phyloP scores from a whole-genome alignment of 352 stramenopile genomes.

The Phytophthora chlamydospora region DNA sequence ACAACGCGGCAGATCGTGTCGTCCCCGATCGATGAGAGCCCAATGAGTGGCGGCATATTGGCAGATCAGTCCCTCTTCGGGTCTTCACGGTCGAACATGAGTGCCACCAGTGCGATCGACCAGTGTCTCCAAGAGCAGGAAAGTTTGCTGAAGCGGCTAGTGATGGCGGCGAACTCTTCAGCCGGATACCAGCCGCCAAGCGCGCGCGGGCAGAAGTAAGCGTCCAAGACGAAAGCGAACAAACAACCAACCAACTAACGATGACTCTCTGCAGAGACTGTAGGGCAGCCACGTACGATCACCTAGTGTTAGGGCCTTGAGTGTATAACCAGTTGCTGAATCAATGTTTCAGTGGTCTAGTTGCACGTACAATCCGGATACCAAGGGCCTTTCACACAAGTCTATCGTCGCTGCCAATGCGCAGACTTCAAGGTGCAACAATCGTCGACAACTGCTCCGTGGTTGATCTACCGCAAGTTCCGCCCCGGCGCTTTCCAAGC shows the following conservation, averaged over 20 bases:
- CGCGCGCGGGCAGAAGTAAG: conserved; percentile 27
- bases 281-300: conserved; percentile 30
- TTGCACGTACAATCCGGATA: conserved; percentile 4
- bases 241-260: conserved; percentile 27
- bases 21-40: conserved; percentile 30
- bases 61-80: conserved; percentile 33
- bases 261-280: conserved; percentile 16
- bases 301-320: conserved; percentile 33
- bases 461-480: conserved; percentile 15
- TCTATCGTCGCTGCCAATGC: no score
- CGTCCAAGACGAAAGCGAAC: conserved; percentile 13
- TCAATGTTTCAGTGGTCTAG: conserved; percentile 26
- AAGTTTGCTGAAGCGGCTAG: conserved; percentile 34
- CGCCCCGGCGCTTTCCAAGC: conserved; percentile 10
- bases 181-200: conserved; percentile 34
- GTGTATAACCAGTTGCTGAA: conserved; percentile 31
- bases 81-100: conserved; percentile 23
- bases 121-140: conserved; percentile 48
- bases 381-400: conserved; percentile 2
- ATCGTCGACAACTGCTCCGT: neutral
- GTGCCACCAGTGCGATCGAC: conserved; percentile 22
- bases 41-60: conserved; percentile 10
- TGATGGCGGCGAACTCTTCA: conserved; percentile 45
- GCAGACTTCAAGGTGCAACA: neutral
- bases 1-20: conserved; percentile 39